Evolutionary conservation across 768 basidiomycete species (phyloP).

Genomic region (Phylloporus scabripes): DNA sequence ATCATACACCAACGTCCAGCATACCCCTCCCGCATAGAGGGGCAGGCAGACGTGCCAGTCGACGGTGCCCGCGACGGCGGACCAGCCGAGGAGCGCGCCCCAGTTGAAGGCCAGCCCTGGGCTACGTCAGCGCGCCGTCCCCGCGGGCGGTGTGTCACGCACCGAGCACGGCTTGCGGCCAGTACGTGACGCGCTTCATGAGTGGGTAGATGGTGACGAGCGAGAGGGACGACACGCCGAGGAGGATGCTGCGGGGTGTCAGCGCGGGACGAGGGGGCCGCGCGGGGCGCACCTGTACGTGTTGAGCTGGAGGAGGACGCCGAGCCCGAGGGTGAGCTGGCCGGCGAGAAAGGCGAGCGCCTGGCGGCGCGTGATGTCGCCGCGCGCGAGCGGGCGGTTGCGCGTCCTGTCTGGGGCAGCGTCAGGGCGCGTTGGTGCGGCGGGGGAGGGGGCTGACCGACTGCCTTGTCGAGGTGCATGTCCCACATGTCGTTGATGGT

Average conservation of each 20-base stretch:
- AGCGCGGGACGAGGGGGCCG: no score
- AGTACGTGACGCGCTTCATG: slow-evolving; percentile 96
- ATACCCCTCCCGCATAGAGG: slow-evolving; percentile 82
- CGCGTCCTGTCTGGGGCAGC: slow-evolving; percentile 67
- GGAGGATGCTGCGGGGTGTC: slow-evolving; percentile 56
- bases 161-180: slow-evolving; percentile 97
- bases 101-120: slow-evolving; percentile 94
- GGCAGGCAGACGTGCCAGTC: slow-evolving; percentile 83
- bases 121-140: background rate
- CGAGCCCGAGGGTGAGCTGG: slow-evolving; percentile 79
- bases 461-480: slow-evolving; percentile 80
- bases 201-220: slow-evolving; percentile 88
- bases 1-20: slow-evolving; percentile 96
- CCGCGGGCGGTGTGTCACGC: slow-evolving; percentile 13
- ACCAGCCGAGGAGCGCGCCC: slow-evolving; percentile 95
- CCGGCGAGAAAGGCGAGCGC: slow-evolving; percentile 77
- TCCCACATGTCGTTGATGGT: slow-evolving; percentile 99
- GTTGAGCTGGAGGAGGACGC: slow-evolving; percentile 85
- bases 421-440: background rate
- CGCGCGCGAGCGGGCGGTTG: slow-evolving; percentile 79
- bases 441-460: slow-evolving; percentile 47
- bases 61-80: slow-evolving; percentile 77
- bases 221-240: slow-evolving; percentile 88
- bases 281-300: slow-evolving; percentile 72
- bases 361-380: slow-evolving; percentile 69